Evolutionary conservation across 176 grass and related monocot species (phyloP), one percentile per base, ranked within the genome.

Genomic region (Cenchrus americanus): DNA sequence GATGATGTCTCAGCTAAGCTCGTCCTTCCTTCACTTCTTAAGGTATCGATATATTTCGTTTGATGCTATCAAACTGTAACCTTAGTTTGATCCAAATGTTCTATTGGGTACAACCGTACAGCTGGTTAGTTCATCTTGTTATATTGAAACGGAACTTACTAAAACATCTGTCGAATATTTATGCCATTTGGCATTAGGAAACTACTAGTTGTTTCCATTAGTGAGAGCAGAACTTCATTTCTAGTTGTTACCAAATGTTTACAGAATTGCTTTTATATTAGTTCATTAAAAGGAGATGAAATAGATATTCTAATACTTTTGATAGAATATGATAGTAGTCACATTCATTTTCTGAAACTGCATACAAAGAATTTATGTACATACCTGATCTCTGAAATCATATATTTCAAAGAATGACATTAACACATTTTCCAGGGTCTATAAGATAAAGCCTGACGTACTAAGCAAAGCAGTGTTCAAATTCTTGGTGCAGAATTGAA

Each of bases 1-100:
- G 77, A 98, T 98, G 93, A 98, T 98, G 96, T 90, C 96, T 82
- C 89, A 91, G 71, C 96, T 98, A 98, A 98, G 85, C 96, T 98
- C 40, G 88, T 98, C 65, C 93, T 98, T 71, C 96, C 96, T 71
- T 98, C 96, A 22, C 96, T 98, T 86, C 90, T 98, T 69, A 98
- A 95, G 96, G 96, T 97, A 75, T 37, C 15, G 55, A 61, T 59
- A 71, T 80, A 47, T 79, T 57, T 86, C 81, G 6, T 40, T 84
- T 18, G 27, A 61, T 69, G 21, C 30, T 69, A 68, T 15, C 19
- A 60, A 55, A 53, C 40, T 75, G 12, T 75, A 59, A 60, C 57
- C 24, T 60, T 80, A 46, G 10, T 52, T 18, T 72, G 34, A 78
- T 78, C 48, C 48, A 27, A 70, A 69, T 75, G 41, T 76, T 80